Percentiles rank a stretch among this genome's conserved stretches.
Evolutionary conservation across 176 grass and related monocot species (phyloP).

Genomic region (Thalia dealbata): DNA sequence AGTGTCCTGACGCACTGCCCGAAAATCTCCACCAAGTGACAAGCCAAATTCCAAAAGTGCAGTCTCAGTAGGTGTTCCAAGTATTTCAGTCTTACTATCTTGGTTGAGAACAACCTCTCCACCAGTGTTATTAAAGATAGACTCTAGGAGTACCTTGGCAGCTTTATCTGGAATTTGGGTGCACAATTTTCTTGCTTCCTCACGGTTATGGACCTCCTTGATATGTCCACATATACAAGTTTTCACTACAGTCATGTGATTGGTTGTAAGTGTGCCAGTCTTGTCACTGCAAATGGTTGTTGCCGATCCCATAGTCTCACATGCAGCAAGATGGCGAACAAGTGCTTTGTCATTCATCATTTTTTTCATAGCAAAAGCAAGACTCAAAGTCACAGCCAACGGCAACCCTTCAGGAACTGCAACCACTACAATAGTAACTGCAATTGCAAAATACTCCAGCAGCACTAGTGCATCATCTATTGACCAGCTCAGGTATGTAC

Average conservation of each 20-base stretch:
- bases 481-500: conserved; percentile 53
- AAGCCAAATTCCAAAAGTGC: conserved; percentile 88
- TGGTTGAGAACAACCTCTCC: conserved; percentile 78
- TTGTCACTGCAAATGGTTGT: conserved; percentile 97
- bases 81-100: conserved; percentile 53
- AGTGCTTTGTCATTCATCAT: conserved; percentile 99
- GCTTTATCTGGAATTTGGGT: conserved; percentile 52
- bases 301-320: conserved; percentile 97
- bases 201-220: conserved; percentile 35
- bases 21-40: conserved; percentile 80
- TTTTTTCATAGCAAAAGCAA: conserved; percentile 99
- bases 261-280: conserved; percentile 89
- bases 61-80: conserved; percentile 82
- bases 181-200: conserved; percentile 48
- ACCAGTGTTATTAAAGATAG: conserved; percentile 92
- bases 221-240: conserved; percentile 64
- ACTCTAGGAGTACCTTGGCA: conserved; percentile 63
- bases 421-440: conserved; percentile 94
- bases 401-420: conserved; percentile 96
- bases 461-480: conserved; percentile 71
- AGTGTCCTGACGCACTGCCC: conserved; percentile 47
- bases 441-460: conserved; percentile 89
- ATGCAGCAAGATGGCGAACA: conserved; percentile 82
- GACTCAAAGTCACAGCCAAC: conserved; percentile 87
- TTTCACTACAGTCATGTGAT: conserved; percentile 96